Evolutionary conservation across 1,139 yeast genomes (phyloP), one percentile per base, ranked within the genome.

Genomic region (Saccharomycopsis crataegensis): DNA sequence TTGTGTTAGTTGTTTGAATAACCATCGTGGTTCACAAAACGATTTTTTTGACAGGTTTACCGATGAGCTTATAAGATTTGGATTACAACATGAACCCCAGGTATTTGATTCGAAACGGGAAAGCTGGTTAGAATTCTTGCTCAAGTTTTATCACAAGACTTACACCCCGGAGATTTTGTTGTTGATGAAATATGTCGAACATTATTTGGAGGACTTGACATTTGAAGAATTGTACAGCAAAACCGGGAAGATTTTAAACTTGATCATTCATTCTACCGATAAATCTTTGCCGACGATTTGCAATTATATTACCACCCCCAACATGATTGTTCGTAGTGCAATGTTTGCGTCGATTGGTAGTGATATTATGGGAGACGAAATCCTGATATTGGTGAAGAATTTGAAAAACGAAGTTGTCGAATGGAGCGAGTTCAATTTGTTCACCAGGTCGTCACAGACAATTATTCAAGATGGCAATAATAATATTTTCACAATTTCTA

Each of bases 221-320:
- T 93, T 93, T 68, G 96, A 89, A 67, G 98, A 93, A 66, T 96
- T 98, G 0, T 89, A 86, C 65, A 77, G 86, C 60, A 82, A 84
- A 57, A 89, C 97, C 0, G 89, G 90, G 46, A 81, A 89, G 61
- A 82, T 90, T 1, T 73, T 93, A 52, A 93, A 91, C 65, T 85
- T 93, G 50, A 88, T 94, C 1, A 94, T 93, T 3, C 95, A 95
- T 54, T 90, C 97, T 2, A 83, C 95, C 0, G 83, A 81, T 59
- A 78, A 74, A 52, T 76, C 68, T 2, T 70, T 89, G 22, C 96
- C 96, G 0, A 78, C 90, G 8, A 72, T 93, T 55, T 72, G 93
- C 41, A 93, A 93, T 65, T 91, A 93, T 64, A 80, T 93, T 46
- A 91, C 99, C 0, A 89, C 98, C 0, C 99, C 99, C 0, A 90